These are phyloP conservation scores for Sanghuangporus weigelae DNA, from an alignment of 1,284 basidiomycete genomes.

Conservation along the genomic window DNA sequence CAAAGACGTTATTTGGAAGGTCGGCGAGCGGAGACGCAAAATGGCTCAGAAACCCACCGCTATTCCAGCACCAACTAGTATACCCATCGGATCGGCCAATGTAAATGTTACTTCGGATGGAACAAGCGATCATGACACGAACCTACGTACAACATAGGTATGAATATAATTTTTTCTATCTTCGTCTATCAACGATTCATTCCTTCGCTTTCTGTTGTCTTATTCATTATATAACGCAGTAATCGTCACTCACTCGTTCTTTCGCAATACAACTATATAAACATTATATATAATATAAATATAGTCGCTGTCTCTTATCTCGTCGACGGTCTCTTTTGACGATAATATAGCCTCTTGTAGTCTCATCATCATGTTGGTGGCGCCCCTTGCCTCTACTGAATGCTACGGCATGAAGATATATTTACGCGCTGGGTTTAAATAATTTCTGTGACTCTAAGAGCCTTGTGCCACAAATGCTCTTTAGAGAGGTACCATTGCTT, in stretches of 20 bases:
- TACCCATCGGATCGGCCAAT: not conserved
- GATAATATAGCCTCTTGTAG: not conserved
- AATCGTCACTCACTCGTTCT: not conserved
- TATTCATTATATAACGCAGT: not conserved
- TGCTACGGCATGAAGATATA: too few relatives aligned
- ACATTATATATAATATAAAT: not conserved
- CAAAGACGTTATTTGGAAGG: conserved; percentile 80
- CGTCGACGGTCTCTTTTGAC: not conserved
- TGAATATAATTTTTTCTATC: not conserved
- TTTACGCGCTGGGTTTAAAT: too few relatives aligned
- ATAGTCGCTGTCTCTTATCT: not conserved
- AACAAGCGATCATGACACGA: conserved; percentile 6
- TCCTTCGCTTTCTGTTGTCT: not conserved
- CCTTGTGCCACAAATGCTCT: too few relatives aligned
- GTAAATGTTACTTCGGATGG: not conserved
- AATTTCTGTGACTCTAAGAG: too few relatives aligned
- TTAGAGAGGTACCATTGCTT: too few relatives aligned
- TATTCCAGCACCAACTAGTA: not conserved
- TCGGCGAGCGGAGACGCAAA: conserved; percentile 60
- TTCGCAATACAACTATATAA: not conserved
- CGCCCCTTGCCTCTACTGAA: too few relatives aligned
- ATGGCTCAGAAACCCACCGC: conserved; percentile 27
- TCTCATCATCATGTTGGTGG: too few relatives aligned
- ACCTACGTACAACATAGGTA: conserved; percentile 12
- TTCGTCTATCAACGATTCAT: not conserved